phyloP scores from a whole-genome alignment of 2,329 filamentous ascomycete genomes.

The Alternaria arbusti region DNA sequence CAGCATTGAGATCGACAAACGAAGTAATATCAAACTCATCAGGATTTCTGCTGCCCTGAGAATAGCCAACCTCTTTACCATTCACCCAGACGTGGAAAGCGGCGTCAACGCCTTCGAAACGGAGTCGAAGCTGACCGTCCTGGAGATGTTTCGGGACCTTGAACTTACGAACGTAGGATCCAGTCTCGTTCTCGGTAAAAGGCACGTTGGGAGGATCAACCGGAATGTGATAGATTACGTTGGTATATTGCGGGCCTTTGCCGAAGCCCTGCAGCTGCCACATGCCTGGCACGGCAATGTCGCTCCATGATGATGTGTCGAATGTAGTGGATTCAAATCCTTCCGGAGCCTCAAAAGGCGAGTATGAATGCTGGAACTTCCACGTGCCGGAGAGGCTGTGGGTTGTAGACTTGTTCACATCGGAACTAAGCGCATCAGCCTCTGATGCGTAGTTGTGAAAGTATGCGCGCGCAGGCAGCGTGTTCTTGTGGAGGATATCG shows the following conservation, averaged over 20 bases:
- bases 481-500: slow-evolving; percentile 65
- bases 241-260: slow-evolving; percentile 69
- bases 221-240: slow-evolving; percentile 70
- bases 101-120: slow-evolving; percentile 76
- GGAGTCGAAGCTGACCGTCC: slow-evolving; percentile 64
- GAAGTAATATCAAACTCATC: slow-evolving; percentile 72
- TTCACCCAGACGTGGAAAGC: slow-evolving; percentile 75
- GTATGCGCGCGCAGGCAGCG: slow-evolving; percentile 62
- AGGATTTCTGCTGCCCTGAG: slow-evolving; percentile 71
- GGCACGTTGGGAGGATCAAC: slow-evolving; percentile 69
- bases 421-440: slow-evolving; percentile 55
- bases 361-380: slow-evolving; percentile 49
- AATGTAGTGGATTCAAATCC: slow-evolving; percentile 43
- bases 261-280: slow-evolving; percentile 76
- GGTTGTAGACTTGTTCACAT: slow-evolving; percentile 41
- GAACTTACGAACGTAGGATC: slow-evolving; percentile 66
- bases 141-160: slow-evolving; percentile 58
- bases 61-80: slow-evolving; percentile 68
- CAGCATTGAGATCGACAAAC: slow-evolving; percentile 52
- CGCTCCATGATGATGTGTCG: slow-evolving; percentile 54
- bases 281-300: slow-evolving; percentile 68
- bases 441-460: slow-evolving; percentile 62
- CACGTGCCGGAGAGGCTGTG: slow-evolving; percentile 46
- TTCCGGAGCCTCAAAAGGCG: slow-evolving; percentile 44
- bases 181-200: slow-evolving; percentile 67